Percentiles rank a stretch among this genome's conserved stretches.
phyloP scores from a whole-genome alignment of 2,329 filamentous ascomycete species.

The Septoria petroselini region DNA sequence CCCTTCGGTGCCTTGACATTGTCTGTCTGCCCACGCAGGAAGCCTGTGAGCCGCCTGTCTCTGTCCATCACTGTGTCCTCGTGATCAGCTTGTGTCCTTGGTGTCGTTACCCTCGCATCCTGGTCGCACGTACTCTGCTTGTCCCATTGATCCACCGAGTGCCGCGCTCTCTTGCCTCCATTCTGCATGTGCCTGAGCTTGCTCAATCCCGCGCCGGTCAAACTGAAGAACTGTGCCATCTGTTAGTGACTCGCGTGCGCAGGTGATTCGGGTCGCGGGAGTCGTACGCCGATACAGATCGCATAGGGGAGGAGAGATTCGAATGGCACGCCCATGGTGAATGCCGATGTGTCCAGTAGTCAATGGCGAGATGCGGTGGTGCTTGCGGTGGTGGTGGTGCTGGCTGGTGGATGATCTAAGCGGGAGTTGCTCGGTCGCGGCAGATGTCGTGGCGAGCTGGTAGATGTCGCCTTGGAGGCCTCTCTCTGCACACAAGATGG shows the following conservation, averaged over 20 bases:
- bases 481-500: no score
- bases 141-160: slow-evolving; percentile 62
- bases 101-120: background rate
- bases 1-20: slow-evolving; percentile 57
- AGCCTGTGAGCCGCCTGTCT: slow-evolving; percentile 61
- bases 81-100: slow-evolving; percentile 1
- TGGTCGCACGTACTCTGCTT: slow-evolving; percentile 48
- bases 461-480: no score
- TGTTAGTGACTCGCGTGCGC: slow-evolving; percentile 15
- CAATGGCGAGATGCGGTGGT: background rate
- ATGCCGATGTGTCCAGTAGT: slow-evolving; percentile 3
- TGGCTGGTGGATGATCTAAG: slow-evolving; percentile 1
- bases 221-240: slow-evolving; percentile 55
- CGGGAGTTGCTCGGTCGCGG: slow-evolving; percentile 11
- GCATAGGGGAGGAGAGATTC: slow-evolving; percentile 63
- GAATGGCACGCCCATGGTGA: slow-evolving; percentile 61
- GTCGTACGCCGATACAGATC: slow-evolving; percentile 57
- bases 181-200: slow-evolving; percentile 60
- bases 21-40: slow-evolving; percentile 60
- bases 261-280: background rate
- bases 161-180: slow-evolving; percentile 59
- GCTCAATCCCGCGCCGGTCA: slow-evolving; percentile 58
- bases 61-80: slow-evolving; percentile 61
- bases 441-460: slow-evolving; percentile 10
- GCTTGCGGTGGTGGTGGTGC: background rate